These are phyloP conservation scores for Hygrophila difformis DNA, from an alignment of 257 asterid genomes.

Conservation along the genomic window DNA sequence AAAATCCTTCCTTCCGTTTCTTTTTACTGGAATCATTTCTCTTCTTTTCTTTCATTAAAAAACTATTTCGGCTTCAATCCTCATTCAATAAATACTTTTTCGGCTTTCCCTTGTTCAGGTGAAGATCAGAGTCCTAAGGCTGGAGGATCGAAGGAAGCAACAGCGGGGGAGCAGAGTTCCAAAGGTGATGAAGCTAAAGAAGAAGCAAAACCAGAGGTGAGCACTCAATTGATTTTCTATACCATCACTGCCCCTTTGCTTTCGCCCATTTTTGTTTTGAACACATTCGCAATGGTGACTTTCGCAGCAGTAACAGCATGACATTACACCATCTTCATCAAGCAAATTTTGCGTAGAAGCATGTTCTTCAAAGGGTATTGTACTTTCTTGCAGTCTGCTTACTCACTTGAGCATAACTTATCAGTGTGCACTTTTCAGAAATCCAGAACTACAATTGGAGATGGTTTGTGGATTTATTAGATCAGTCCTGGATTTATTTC, in stretches of 20 bases:
- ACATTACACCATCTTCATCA: not conserved
- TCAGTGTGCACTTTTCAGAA: too few species aligned
- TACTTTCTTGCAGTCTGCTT: slow-evolving; percentile 5
- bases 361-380: slow-evolving; percentile 16
- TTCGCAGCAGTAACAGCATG: slow-evolving; percentile 17
- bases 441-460: slow-evolving; percentile 8
- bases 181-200: slow-evolving; percentile 27
- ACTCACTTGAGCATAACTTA: too few species aligned
- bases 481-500: too few species aligned
- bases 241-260: not conserved
- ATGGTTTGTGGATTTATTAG: slow-evolving; percentile 4
- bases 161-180: not conserved
- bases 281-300: not conserved
- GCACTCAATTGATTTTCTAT: slow-evolving; percentile 2
- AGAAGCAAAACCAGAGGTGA: slow-evolving; percentile 38
- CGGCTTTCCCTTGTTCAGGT: slow-evolving; percentile 37
- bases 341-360: not conserved
- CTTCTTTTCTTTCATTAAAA: too few species aligned
- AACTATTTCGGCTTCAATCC: too few species aligned
- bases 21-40: too few species aligned
- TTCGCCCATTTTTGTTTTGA: not conserved
- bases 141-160: slow-evolving; percentile 48
- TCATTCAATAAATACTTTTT: too few species aligned
- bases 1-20: too few species aligned
- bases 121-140: slow-evolving; percentile 59